Base-by-base conservation (phyloP, 495 filamentous ascomycete species). In the Penicillium tannophilum region DNA sequence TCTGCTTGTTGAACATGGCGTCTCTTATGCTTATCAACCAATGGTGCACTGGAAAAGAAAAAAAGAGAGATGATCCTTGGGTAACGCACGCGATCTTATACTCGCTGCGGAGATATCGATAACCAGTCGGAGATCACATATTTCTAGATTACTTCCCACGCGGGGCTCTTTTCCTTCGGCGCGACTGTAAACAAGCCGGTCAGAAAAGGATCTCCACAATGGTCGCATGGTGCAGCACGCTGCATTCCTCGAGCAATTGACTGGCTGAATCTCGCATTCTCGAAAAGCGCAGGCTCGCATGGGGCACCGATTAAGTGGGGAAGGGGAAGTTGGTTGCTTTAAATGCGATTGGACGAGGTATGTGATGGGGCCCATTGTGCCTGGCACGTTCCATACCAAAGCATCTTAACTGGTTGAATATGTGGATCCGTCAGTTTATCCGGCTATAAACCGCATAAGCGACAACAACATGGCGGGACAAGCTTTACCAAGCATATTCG, bases 1-100 rank as follows among this genome's bases (percentile, higher is more conserved):
- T 49, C 55, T 69, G 55, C 49, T 67, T 67, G 52, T 53, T 59
- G 54, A 64, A 61, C 69, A 69, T 69, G 12, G 10, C 17, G 14
- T 24, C 19, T 55, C 41, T 52, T 47, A n/a, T n/a, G 39, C 39
- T 41, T 41, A 3, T 41, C 39, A 41, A 41, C 39, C 39, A 16
- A 41, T 41, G 39, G 16, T 16, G 39, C 16, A 7, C 39, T 41
- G 14, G 39, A 41, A 16, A 41, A 35, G n/a, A 41, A 36, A 20
- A 28, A 50, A 30, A 23, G n/a, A 26, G 45, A 62, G 47, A 24
- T 8, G 51, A 12, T 30, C 39, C 1, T 46, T 20, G 23, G 39
- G 23, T 24, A n/a, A 5, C 39, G 14, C 50, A 36, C 56, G 23
- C 52, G 47, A 59, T 63, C 61, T 63, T 63, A 63, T 63, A 63